Conservation (phyloP, 2,329 filamentous ascomycete species). For the Truncatella angustata region DNA sequence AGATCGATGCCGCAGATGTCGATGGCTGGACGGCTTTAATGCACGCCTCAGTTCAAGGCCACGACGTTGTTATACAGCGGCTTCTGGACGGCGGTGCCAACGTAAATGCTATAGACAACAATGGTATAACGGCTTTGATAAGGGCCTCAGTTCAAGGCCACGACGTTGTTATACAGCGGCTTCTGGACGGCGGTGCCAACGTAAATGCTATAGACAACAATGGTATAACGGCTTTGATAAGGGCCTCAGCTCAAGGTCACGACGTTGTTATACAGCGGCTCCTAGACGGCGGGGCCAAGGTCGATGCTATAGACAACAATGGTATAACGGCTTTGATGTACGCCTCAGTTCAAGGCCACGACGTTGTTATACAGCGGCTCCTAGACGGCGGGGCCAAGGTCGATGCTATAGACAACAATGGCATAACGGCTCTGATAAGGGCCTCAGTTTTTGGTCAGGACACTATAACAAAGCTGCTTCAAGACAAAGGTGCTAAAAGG, state of each 20-base stretch:
- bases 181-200: neutral
- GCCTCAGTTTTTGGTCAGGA: neutral
- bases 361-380: neutral
- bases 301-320: neutral
- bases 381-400: neutral
- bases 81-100: neutral
- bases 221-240: slow-evolving; percentile 1
- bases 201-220: neutral
- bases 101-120: neutral
- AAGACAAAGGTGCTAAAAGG: neutral
- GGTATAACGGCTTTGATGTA: neutral
- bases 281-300: neutral
- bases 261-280: slow-evolving; percentile 2
- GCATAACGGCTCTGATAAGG: neutral
- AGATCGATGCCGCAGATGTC: neutral
- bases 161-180: neutral
- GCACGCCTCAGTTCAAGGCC: neutral
- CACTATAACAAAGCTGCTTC: neutral
- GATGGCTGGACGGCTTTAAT: slow-evolving; percentile 2
- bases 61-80: neutral
- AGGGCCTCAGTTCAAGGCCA: neutral
- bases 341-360: neutral
- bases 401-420: neutral
- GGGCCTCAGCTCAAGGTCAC: slow-evolving; percentile 1
- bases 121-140: neutral